Conservation (phyloP, 2,329 filamentous ascomycete species). For the Elsinoe perseae region DNA sequence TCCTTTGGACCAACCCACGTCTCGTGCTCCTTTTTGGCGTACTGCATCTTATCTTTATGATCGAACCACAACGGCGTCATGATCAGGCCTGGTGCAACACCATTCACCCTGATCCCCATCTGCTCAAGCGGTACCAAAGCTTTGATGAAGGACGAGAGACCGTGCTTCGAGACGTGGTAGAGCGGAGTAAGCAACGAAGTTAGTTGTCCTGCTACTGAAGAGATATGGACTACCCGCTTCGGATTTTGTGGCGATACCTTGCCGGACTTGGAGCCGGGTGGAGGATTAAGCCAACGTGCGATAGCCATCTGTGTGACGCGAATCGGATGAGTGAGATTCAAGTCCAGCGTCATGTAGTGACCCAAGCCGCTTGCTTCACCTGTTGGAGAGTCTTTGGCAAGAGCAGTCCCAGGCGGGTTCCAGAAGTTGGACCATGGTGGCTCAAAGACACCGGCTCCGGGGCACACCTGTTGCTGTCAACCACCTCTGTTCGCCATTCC, state of each 20-base stretch:
- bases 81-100: conserved; percentile 53
- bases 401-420: conserved; percentile 36
- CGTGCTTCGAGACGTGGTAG: conserved; percentile 42
- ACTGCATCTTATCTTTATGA: conserved; percentile 51
- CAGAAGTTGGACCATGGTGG: conserved; percentile 43
- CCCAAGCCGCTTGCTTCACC: conserved; percentile 24
- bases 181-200: conserved; percentile 34
- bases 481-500: conserved; percentile 28
- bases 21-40: conserved; percentile 38
- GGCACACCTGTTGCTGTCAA: conserved; percentile 31
- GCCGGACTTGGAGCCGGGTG: conserved; percentile 20
- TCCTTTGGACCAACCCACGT: conserved; percentile 54
- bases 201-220: conserved; percentile 38
- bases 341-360: conserved; percentile 36
- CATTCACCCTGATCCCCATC: conserved; percentile 51
- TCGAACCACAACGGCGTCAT: conserved; percentile 57
- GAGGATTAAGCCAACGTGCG: conserved; percentile 35
- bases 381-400: conserved; percentile 29
- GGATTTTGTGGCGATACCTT: conserved; percentile 35
- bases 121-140: conserved; percentile 42
- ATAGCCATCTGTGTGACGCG: conserved; percentile 42
- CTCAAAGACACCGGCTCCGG: conserved; percentile 44
- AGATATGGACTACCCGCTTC: conserved; percentile 40
- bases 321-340: conserved; percentile 44
- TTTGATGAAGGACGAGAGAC: conserved; percentile 43